Evolutionary conservation across 2,329 filamentous ascomycete species (phyloP), one percentile per base, ranked within the genome.

Genomic region (Pyrenophora seminiperda): DNA sequence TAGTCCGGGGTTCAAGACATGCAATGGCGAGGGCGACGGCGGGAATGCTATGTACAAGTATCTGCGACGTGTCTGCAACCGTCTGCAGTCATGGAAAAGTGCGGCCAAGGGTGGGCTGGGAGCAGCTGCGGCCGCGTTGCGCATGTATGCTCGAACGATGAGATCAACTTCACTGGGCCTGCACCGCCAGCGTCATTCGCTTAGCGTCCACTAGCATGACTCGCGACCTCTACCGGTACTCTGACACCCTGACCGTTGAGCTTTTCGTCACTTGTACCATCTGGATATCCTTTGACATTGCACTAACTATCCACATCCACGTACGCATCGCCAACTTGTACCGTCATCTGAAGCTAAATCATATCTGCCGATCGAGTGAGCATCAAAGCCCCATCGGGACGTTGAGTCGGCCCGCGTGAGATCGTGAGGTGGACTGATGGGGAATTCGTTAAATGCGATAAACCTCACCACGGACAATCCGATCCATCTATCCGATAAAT

Each of bases 61-160:
- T 33, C 36, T 42, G 47, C 53, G 41, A 36, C 33, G 41, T 39
- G 33, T 38, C 22, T 34, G 22, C 29, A 38, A 18, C 10, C 13
- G 14, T 7, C 18, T 15, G n/a, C 30, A 20, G 38, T 14, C 24
- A 22, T 32, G 24, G 13, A 34, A n/a, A 17, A 30, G 30, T 31
- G 31, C 40, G 37, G 32, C 18, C n/a, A 29, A 29, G 2, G 2
- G 43, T 31, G 15, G 24, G 33, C 14, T 36, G 41, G 36, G 37
- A 18, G 37, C 30, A 31, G 48, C 29, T 24, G 33, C 36, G 42
- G 45, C 47, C 24, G 44, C 20, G 39, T 45, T 42, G 30, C 48
- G 50, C 48, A 49, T 33, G 41, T 38, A 50, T 48, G 52, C 31
- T 54, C 45, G 40, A 50, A 42, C 51, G 42, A 59, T 56, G 45